phyloP scores from a whole-genome alignment of 768 basidiomycete genomes.

The Clavaria fumosa region DNA sequence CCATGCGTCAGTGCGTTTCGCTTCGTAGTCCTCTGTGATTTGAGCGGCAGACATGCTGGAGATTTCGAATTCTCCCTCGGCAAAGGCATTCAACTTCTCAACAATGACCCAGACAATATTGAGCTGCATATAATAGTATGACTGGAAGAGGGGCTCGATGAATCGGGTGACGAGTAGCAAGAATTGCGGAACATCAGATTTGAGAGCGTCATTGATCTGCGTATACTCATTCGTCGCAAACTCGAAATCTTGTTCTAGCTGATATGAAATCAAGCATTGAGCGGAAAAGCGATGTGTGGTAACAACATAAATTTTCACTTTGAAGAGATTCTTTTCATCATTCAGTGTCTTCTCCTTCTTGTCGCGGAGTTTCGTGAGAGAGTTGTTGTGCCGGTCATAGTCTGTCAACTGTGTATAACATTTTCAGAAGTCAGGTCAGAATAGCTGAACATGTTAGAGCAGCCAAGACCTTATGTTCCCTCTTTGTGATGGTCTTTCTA shows the following conservation, averaged over 20 bases:
- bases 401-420: constrained; percentile 52
- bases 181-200: constrained; percentile 89
- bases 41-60: constrained; percentile 48
- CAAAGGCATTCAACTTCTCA: constrained; percentile 85
- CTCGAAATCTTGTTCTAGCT: constrained; percentile 96
- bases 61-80: constrained; percentile 63
- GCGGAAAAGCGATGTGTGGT: constrained; percentile 10
- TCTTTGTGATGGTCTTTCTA: constrained; percentile 88
- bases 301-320: constrained; percentile 29
- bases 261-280: constrained; percentile 6
- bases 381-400: constrained; percentile 94
- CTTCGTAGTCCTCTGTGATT: constrained; percentile 65
- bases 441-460: background rate
- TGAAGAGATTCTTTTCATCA: constrained; percentile 96
- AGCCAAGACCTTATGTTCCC: constrained; percentile 81
- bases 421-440: background rate
- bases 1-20: constrained; percentile 71
- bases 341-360: constrained; percentile 95
- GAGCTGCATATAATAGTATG: constrained; percentile 99
- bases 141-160: constrained; percentile 95
- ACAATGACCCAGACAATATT: constrained; percentile 90
- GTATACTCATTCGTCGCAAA: constrained; percentile 86
- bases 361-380: constrained; percentile 85
- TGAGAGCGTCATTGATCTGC: constrained; percentile 78
- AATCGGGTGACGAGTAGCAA: constrained; percentile 77